These are phyloP conservation scores for Lepidium campestre DNA, from an alignment of 441 rosid species.

Conservation along the genomic window DNA sequence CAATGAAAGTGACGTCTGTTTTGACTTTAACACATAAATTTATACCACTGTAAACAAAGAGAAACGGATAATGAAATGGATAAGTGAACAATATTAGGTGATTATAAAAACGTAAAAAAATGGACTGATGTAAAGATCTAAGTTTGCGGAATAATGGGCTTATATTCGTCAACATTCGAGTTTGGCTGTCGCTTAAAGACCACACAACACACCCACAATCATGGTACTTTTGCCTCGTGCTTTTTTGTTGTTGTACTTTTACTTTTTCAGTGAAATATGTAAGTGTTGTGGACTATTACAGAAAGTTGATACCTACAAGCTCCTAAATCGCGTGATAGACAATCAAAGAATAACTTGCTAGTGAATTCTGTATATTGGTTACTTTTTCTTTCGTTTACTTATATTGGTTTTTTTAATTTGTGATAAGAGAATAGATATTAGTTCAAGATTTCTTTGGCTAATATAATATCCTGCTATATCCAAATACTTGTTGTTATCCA, in stretches of 20 bases:
- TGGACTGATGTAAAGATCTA: not conserved
- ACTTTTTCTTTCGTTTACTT: not conserved
- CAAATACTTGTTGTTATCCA: not conserved
- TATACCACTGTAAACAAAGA: not conserved
- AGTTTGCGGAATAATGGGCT: constrained; percentile 10
- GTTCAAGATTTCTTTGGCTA: not conserved
- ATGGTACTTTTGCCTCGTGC: constrained; percentile 9
- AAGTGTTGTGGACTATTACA: not conserved
- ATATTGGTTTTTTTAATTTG: not conserved
- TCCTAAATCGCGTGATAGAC: not conserved
- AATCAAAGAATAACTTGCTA: not conserved
- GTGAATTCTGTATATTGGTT: not conserved
- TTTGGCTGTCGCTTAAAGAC: constrained; percentile 20
- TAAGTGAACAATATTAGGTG: not conserved
- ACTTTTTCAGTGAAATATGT: not conserved
- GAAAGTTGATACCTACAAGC: not conserved
- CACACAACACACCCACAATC: constrained; percentile 2
- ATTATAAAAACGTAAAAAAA: not conserved
- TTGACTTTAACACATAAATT: not conserved
- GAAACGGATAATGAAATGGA: not conserved
- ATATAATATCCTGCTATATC: not conserved
- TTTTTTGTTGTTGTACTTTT: not conserved
- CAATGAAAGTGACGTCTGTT: not conserved
- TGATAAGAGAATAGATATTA: not conserved
- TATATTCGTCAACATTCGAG: constrained; percentile 14